Evolutionary conservation across 2,329 filamentous ascomycete genomes (phyloP), one percentile per base, ranked within the genome.

Genomic region (Ophiostoma perfectum): DNA sequence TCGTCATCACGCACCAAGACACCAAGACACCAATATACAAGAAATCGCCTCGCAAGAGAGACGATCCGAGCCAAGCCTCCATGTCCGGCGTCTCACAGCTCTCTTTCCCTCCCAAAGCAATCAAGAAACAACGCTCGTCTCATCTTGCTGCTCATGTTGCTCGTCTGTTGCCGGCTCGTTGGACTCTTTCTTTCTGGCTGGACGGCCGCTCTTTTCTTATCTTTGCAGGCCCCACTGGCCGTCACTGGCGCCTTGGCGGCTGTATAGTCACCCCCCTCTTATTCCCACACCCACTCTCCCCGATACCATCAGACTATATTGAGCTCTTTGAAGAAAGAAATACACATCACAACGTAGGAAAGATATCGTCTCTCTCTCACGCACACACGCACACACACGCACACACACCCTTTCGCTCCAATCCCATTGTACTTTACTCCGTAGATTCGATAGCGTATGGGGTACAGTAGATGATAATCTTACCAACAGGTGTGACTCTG

Each of bases 401-500:
- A 27, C 27, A 27, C 27, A 27, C 27, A 2, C 27, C 27, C 27
- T 27, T 27, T 2, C 27, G 27, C 27, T 27, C 27, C 27, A 27
- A 27, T 27, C 27, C 27, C 27, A 27, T 27, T 27, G 27, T 27
- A 27, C 27, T 27, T 27, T 27, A 27, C 27, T 27, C 27, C 27
- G 27, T 27, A 2, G 27, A 27, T 27, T 27, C 27, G 27, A 27
- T 27, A 27, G 27, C 27, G 27, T 27, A 27, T 27, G 27, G 27
- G 27, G 27, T 27, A 55, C 7, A 55, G 49, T 18, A 55, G 49
- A 55, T 55, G 49, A 18, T 55, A 55, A 55, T 55, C 49, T 55
- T 55, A 55, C 49, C 49, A 55, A 36, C 49, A 55, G 49, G 49
- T 55, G 49, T 55, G 49, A 55, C 49, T 55, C 49, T 55, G 27